These are phyloP conservation scores for Solanum neorickii DNA, from an alignment of 257 asterid genomes.

Conservation along the genomic window DNA sequence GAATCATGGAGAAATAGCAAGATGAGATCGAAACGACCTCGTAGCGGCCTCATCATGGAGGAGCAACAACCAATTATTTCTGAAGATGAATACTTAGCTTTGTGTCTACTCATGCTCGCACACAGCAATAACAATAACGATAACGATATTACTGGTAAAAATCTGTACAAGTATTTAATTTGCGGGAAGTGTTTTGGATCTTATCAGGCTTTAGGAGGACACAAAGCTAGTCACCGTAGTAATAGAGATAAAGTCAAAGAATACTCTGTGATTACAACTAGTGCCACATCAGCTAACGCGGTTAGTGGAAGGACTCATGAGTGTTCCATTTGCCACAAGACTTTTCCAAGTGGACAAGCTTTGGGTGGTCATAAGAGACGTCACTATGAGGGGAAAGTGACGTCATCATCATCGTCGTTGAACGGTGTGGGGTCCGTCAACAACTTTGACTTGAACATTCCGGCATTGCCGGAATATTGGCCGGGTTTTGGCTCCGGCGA, in stretches of 20 bases:
- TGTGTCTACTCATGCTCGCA: constrained; percentile 55
- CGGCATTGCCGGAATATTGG: constrained; percentile 30
- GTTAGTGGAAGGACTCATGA: constrained; percentile 21
- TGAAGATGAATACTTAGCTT: constrained; percentile 56
- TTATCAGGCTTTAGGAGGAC: constrained; percentile 39
- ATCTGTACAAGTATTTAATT: constrained; percentile 23
- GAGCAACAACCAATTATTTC: constrained; percentile 2
- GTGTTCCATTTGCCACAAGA: constrained; percentile 40
- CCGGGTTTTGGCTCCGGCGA: constrained; percentile 15
- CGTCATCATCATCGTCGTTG: constrained; percentile 13
- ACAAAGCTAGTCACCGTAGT: constrained; percentile 34
- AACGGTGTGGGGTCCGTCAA: constrained; percentile 42
- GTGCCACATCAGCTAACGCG: neutral
- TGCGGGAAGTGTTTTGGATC: constrained; percentile 25
- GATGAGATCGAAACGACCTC: constrained; percentile 26
- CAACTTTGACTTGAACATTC: constrained; percentile 53
- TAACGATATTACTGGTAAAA: neutral
- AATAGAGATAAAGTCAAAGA: neutral
- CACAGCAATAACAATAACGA: constrained; percentile 1
- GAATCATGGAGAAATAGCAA: constrained; percentile 34
- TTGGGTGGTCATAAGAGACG: constrained; percentile 51
- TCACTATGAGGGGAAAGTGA: constrained; percentile 41
- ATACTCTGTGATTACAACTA: neutral
- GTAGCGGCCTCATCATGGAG: constrained; percentile 1
- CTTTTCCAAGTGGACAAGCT: constrained; percentile 45